Evolutionary conservation across 768 basidiomycete genomes (phyloP).

Genomic region (Nidularia pulvinata): DNA sequence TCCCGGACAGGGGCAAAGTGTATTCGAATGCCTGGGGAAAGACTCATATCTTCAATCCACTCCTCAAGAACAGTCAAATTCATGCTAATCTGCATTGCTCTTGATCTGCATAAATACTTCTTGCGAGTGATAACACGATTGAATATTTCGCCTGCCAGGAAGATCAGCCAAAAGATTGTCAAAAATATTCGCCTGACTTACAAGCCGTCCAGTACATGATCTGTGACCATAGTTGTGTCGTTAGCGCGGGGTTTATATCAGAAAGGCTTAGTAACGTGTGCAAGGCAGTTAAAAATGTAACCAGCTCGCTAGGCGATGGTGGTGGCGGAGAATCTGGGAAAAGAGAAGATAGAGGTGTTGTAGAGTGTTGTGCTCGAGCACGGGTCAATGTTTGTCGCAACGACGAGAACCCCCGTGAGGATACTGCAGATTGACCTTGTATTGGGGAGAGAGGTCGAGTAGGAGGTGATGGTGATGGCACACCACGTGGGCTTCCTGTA

Average conservation of each 20-base stretch:
- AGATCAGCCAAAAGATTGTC: not conserved
- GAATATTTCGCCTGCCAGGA: constrained; percentile 70
- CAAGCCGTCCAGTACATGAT: constrained; percentile 99
- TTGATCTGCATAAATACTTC: constrained; percentile 90
- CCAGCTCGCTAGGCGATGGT: constrained; percentile 56
- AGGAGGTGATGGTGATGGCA: constrained; percentile 48
- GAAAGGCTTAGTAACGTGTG: constrained; percentile 84
- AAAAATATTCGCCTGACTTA: constrained; percentile 31
- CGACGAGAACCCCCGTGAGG: constrained; percentile 63
- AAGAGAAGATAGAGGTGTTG: constrained; percentile 45
- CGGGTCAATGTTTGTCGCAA: constrained; percentile 64
- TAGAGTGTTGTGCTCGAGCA: constrained; percentile 39
- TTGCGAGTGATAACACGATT: constrained; percentile 88
- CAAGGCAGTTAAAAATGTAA: constrained; percentile 81
- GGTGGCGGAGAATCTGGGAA: constrained; percentile 44
- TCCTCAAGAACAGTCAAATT: constrained; percentile 88
- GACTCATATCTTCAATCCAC: constrained; percentile 82
- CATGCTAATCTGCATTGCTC: constrained; percentile 88
- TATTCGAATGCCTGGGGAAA: constrained; percentile 75
- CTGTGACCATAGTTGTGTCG: constrained; percentile 93
- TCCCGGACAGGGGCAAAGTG: constrained; percentile 89
- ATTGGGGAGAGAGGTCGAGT: constrained; percentile 55
- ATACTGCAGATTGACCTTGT: constrained; percentile 33
- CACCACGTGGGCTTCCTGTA: constrained; percentile 26
- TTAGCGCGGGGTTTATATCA: constrained; percentile 87